These are phyloP conservation scores for Calendula officinalis DNA, from an alignment of 129 eudicot species.

Conservation along the genomic window DNA sequence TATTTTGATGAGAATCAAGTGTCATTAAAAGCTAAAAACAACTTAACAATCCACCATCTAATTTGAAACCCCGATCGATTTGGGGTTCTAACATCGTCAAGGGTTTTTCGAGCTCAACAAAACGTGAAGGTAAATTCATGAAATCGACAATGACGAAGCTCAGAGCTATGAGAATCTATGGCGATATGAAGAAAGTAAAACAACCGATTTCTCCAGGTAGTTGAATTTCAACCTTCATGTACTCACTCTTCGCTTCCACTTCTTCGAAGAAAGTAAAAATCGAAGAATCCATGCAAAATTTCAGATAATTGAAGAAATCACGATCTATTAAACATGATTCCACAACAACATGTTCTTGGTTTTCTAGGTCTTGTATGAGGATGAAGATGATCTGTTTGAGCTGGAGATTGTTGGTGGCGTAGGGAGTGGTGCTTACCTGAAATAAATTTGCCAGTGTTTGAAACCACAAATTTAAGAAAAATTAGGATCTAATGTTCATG, in stretches of 20 bases:
- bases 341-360: slow-evolving; percentile 40
- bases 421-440: slow-evolving; percentile 37
- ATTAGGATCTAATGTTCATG: slow-evolving; percentile 43
- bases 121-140: slow-evolving; percentile 48
- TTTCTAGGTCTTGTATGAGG: slow-evolving; percentile 67
- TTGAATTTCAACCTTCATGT: slow-evolving; percentile 53
- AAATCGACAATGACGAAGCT: slow-evolving; percentile 52
- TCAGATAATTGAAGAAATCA: slow-evolving; percentile 49
- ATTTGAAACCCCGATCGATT: too few relatives aligned
- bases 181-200: slow-evolving; percentile 67
- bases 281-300: slow-evolving; percentile 27
- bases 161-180: slow-evolving; percentile 66
- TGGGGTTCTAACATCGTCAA: too few relatives aligned
- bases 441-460: slow-evolving; percentile 78
- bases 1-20: too few relatives aligned
- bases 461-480: slow-evolving; percentile 60
- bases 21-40: too few relatives aligned
- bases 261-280: slow-evolving; percentile 38
- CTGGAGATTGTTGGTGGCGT: slow-evolving; percentile 53
- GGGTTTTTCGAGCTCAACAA: not conserved
- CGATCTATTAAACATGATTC: slow-evolving; percentile 54
- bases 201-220: slow-evolving; percentile 84
- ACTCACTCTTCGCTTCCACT: slow-evolving; percentile 60
- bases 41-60: too few relatives aligned
- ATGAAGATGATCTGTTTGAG: slow-evolving; percentile 89